A percentile compares a stretch with the other conserved stretches of the same genome.
Conservation (phyloP, 345 rosid species). For the Excoecaria cochinchinensis region DNA sequence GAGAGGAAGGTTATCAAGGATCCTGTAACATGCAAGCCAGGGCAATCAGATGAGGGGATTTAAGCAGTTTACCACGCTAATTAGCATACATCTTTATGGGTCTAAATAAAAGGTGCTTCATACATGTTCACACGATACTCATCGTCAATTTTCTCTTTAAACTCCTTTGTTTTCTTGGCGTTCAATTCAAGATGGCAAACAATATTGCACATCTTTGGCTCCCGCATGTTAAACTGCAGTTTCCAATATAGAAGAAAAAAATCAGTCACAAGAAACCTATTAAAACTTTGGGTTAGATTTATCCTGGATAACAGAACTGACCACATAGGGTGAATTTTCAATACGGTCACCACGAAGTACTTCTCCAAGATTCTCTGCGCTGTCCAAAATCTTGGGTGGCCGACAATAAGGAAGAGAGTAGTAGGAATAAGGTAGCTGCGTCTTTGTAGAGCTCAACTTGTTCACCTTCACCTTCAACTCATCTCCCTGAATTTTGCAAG, state of each 20-base stretch:
- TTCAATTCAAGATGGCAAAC: slow-evolving; percentile 54
- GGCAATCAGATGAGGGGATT: slow-evolving; percentile 22
- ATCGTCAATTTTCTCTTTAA: slow-evolving; percentile 87
- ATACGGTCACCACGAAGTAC: slow-evolving; percentile 97
- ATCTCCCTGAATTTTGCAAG: slow-evolving; percentile 53
- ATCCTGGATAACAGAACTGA: slow-evolving; percentile 29
- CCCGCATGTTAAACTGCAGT: slow-evolving; percentile 86
- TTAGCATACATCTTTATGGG: background rate
- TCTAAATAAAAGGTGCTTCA: slow-evolving; percentile 15
- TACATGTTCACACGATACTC: slow-evolving; percentile 97
- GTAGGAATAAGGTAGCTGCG: slow-evolving; percentile 88
- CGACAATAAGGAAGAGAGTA: slow-evolving; percentile 72
- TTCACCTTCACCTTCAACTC: slow-evolving; percentile 80
- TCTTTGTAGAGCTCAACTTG: slow-evolving; percentile 85
- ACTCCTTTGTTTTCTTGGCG: slow-evolving; percentile 60
- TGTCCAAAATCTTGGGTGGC: slow-evolving; percentile 77
- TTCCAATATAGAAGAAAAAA: slow-evolving; percentile 19
- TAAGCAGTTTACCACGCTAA: background rate
- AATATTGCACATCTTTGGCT: slow-evolving; percentile 75
- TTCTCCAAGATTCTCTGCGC: slow-evolving; percentile 97
- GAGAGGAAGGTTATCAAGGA: slow-evolving; percentile 93
- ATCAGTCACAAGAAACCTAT: slow-evolving; percentile 12
- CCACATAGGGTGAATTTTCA: slow-evolving; percentile 84
- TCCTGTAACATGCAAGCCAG: slow-evolving; percentile 52
- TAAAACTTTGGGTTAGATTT: background rate